Evolutionary conservation across 1,284 basidiomycete species (phyloP).

Genomic region (Naganishia sp.): DNA sequence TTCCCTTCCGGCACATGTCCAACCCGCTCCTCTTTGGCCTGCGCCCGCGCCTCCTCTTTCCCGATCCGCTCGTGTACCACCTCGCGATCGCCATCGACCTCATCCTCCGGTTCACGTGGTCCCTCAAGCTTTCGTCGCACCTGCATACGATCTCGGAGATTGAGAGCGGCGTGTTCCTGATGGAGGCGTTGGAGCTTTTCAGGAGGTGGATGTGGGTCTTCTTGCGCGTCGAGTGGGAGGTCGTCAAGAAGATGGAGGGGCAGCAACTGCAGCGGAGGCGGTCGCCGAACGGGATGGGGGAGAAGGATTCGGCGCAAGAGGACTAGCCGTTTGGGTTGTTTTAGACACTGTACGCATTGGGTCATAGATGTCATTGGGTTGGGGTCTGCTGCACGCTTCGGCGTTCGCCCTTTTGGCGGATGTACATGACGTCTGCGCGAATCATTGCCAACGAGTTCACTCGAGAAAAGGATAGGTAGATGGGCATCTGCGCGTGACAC

Average conservation of each 20-base stretch:
- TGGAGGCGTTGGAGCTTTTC: slow-evolving; percentile 86
- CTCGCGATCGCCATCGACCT: slow-evolving; percentile 81
- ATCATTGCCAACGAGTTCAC: too few relatives aligned
- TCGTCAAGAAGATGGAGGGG: slow-evolving; percentile 61
- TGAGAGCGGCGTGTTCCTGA: slow-evolving; percentile 79
- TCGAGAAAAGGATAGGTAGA: too few relatives aligned
- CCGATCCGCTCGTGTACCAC: slow-evolving; percentile 77
- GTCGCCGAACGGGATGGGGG: not conserved
- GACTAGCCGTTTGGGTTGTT: not conserved
- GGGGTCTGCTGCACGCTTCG: too few relatives aligned
- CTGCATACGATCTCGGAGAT: slow-evolving; percentile 80
- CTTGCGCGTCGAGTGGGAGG: slow-evolving; percentile 92
- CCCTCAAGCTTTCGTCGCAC: slow-evolving; percentile 84
- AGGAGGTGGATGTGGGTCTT: slow-evolving; percentile 97
- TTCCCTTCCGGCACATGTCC: slow-evolving; percentile 31
- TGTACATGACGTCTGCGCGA: too few relatives aligned
- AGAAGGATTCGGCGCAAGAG: not conserved
- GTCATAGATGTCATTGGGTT: not conserved
- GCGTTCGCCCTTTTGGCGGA: too few relatives aligned
- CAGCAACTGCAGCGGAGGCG: not conserved
- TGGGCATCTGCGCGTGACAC: too few relatives aligned
- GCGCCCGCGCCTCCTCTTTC: slow-evolving; percentile 66
- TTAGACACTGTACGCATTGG: not conserved
- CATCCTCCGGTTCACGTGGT: slow-evolving; percentile 91
- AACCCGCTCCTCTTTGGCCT: slow-evolving; percentile 67